A percentile compares a stretch with the other conserved stretches of the same genome.
phyloP scores from a whole-genome alignment of 805 yeast genomes.

The Spencermartinsiella europaea region DNA sequence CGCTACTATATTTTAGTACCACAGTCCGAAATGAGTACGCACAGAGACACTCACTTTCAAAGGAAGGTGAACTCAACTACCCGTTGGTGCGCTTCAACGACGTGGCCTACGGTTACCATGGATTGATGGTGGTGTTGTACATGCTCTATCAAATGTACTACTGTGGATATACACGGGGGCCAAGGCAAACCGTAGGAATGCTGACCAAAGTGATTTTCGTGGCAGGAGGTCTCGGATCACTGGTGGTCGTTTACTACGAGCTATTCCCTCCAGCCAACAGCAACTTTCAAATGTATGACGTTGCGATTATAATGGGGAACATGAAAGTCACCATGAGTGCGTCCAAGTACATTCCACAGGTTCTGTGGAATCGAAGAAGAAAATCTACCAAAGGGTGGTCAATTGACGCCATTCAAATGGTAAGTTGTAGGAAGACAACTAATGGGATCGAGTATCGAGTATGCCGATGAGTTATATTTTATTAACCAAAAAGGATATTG shows the following conservation, averaged over 20 bases:
- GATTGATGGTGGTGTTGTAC: conserved; percentile 33
- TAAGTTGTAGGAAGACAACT: too few relatives aligned
- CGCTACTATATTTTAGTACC: conserved; percentile 29
- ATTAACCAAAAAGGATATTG: conserved; percentile 30
- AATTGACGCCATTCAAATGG: conserved; percentile 33
- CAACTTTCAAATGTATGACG: conserved; percentile 30
- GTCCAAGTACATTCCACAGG: conserved; percentile 47
- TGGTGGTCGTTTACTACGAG: conserved; percentile 26
- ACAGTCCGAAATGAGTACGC: conserved; percentile 34
- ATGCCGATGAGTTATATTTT: too few relatives aligned
- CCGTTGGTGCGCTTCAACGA: conserved; percentile 44
- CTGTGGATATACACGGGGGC: conserved; percentile 34
- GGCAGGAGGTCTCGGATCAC: conserved; percentile 18
- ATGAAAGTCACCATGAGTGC: conserved; percentile 42
- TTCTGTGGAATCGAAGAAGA: conserved; percentile 38
- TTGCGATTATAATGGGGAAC: conserved; percentile 40
- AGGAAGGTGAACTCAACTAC: conserved; percentile 20
- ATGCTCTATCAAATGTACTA: conserved; percentile 35
- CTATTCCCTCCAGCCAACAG: conserved; percentile 7
- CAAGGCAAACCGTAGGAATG: conserved; percentile 26
- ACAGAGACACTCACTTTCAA: conserved; percentile 24
- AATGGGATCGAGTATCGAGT: too few relatives aligned
- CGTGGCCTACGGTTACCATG: conserved; percentile 42
- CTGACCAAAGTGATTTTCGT: conserved; percentile 23
- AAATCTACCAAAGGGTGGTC: conserved; percentile 45